Evolutionary conservation across 1,139 yeast species (phyloP).

Genomic region (Blastobotrys malaysiensis): DNA sequence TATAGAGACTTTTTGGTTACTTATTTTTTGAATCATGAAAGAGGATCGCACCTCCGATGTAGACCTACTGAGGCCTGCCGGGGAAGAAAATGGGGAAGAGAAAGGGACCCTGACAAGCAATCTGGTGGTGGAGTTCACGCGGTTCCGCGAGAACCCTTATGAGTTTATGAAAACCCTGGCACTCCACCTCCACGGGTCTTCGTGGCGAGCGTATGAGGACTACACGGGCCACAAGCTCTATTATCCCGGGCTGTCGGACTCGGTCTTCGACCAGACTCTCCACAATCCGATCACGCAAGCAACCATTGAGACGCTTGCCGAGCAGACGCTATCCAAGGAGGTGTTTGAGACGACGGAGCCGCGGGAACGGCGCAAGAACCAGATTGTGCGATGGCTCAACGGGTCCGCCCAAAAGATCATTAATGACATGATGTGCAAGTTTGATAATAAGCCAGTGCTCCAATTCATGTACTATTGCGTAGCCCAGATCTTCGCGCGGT

Average conservation of each 20-base stretch:
- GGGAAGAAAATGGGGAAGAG: neutral
- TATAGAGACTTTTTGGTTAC: too few relatives aligned
- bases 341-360: constrained; percentile 18
- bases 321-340: constrained; percentile 30
- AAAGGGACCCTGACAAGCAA: constrained; percentile 14
- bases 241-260: constrained; percentile 32
- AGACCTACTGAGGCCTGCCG: neutral
- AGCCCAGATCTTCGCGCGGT: constrained; percentile 36
- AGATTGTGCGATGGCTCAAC: constrained; percentile 30
- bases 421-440: constrained; percentile 33
- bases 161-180: constrained; percentile 30
- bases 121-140: constrained; percentile 24
- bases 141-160: constrained; percentile 36
- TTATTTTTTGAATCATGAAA: neutral
- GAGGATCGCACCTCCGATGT: neutral
- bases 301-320: constrained; percentile 32
- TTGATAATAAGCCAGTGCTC: constrained; percentile 31
- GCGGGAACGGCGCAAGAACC: constrained; percentile 24
- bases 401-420: constrained; percentile 31
- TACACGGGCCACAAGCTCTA: constrained; percentile 36
- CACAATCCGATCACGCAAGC: constrained; percentile 28
- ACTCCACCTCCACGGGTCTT: constrained; percentile 32
- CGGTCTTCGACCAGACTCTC: constrained; percentile 29
- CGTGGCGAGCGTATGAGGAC: constrained; percentile 37
- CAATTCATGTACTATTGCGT: constrained; percentile 35